These are phyloP conservation scores for Fomitiporia mediterranea DNA, from an alignment of 1,284 basidiomycete species.

Conservation along the genomic window DNA sequence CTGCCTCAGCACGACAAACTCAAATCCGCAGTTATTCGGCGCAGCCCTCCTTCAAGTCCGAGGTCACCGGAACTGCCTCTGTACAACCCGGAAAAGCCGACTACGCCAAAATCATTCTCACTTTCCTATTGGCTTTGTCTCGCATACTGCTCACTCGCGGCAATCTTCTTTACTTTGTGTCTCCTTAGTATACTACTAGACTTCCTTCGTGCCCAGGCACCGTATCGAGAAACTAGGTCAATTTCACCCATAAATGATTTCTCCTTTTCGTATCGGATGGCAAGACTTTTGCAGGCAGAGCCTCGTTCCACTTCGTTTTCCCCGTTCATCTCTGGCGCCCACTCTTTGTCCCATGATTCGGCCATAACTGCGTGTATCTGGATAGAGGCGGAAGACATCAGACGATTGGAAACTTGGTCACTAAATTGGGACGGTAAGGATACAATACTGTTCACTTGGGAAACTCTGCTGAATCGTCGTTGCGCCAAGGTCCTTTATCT, in stretches of 20 bases:
- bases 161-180: conserved; percentile 34
- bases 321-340: conserved; percentile 25
- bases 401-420: conserved; percentile 35
- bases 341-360: conserved; percentile 20
- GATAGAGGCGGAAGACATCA: conserved; percentile 36
- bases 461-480: background rate
- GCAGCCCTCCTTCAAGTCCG: conserved; percentile 1
- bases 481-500: conserved; percentile 38
- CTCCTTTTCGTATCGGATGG: conserved; percentile 27
- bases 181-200: conserved; percentile 16
- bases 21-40: conserved; percentile 5
- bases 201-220: conserved; percentile 20
- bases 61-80: conserved; percentile 1
- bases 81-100: background rate
- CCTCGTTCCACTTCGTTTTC: conserved; percentile 26
- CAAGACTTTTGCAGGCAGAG: conserved; percentile 29
- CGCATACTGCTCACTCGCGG: conserved; percentile 39
- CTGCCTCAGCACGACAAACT: conserved; percentile 2
- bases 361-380: conserved; percentile 49
- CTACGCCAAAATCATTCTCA: background rate
- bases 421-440: conserved; percentile 45
- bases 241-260: conserved; percentile 23
- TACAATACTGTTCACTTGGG: background rate
- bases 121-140: conserved; percentile 29
- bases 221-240: conserved; percentile 19